Evolutionary conservation across 768 basidiomycete species (phyloP).

Genomic region (Peribolospora baueri): DNA sequence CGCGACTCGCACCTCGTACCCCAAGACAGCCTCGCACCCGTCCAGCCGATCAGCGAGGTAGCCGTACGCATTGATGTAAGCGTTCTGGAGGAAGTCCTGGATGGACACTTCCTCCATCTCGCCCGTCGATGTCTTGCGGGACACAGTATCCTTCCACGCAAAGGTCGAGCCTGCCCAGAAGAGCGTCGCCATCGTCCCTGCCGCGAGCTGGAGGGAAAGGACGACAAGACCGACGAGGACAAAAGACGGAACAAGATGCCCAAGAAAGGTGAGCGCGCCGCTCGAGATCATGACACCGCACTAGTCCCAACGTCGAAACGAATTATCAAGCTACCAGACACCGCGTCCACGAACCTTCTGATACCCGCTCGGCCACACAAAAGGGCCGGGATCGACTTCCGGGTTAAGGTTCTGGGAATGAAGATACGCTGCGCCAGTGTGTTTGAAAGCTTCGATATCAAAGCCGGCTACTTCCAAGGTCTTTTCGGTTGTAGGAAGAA

Average conservation of each 20-base stretch:
- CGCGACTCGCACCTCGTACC: conserved; percentile 48
- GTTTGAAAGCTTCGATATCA: conserved; percentile 51
- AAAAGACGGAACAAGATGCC: background rate
- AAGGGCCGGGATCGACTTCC: conserved; percentile 9
- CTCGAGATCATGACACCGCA: no score
- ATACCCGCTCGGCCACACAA: conserved; percentile 12
- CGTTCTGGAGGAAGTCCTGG: conserved; percentile 58
- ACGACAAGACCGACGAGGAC: background rate
- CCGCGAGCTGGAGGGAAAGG: conserved; percentile 12
- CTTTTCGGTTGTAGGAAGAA: conserved; percentile 21
- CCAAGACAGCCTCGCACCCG: conserved; percentile 52
- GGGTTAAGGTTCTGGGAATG: conserved; percentile 34
- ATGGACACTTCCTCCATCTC: conserved; percentile 33
- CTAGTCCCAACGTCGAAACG: no score
- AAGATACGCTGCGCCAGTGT: conserved; percentile 68
- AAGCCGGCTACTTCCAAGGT: conserved; percentile 69
- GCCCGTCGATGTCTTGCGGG: conserved; percentile 10
- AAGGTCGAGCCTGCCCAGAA: conserved; percentile 86
- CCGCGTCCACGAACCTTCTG: no score
- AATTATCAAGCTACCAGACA: no score
- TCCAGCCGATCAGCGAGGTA: conserved; percentile 41
- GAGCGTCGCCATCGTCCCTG: conserved; percentile 76
- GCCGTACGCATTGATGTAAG: conserved; percentile 56
- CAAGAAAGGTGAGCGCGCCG: conserved; percentile 25
- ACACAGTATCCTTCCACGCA: conserved; percentile 40